A percentile compares a stretch with the other conserved stretches of the same genome.
Evolutionary conservation across 2,329 filamentous ascomycete genomes (phyloP).

Genomic region (Aspergillus alliaceus): DNA sequence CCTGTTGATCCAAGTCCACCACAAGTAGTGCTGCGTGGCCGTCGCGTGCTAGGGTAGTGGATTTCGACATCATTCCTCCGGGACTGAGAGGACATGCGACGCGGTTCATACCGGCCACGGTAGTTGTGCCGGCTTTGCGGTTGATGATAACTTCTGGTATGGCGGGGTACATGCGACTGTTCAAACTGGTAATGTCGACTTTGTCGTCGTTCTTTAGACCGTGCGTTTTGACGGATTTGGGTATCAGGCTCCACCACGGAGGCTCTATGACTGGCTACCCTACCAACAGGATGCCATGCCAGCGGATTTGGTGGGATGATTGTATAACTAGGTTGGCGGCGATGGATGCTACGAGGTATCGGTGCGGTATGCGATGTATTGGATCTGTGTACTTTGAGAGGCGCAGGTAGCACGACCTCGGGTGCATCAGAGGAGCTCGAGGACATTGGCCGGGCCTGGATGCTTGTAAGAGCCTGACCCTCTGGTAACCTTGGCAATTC

Average conservation of each 20-base stretch:
- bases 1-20: constrained; percentile 21
- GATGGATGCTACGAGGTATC: constrained; percentile 18
- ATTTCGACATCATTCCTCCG: constrained; percentile 35
- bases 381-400: constrained; percentile 28
- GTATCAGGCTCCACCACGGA: constrained; percentile 8
- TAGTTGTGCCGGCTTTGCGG: constrained; percentile 23
- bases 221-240: constrained; percentile 12
- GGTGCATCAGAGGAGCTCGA: constrained; percentile 37
- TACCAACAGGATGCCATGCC: constrained; percentile 3
- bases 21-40: constrained; percentile 35
- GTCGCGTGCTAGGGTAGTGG: constrained; percentile 35
- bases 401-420: constrained; percentile 30
- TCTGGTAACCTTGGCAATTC: neutral
- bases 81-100: constrained; percentile 20
- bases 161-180: constrained; percentile 21
- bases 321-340: constrained; percentile 26
- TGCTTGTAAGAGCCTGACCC: neutral
- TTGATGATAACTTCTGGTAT: constrained; percentile 30
- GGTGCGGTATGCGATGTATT: constrained; percentile 19
- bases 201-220: constrained; percentile 12
- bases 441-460: constrained; percentile 26
- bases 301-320: constrained; percentile 17
- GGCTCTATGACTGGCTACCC: constrained; percentile 9
- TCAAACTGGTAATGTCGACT: constrained; percentile 29
- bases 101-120: constrained; percentile 20